Evolutionary conservation across 106 monocot genomes (phyloP), one percentile per base, ranked within the genome.

Genomic region (Agapanthus africanus): DNA sequence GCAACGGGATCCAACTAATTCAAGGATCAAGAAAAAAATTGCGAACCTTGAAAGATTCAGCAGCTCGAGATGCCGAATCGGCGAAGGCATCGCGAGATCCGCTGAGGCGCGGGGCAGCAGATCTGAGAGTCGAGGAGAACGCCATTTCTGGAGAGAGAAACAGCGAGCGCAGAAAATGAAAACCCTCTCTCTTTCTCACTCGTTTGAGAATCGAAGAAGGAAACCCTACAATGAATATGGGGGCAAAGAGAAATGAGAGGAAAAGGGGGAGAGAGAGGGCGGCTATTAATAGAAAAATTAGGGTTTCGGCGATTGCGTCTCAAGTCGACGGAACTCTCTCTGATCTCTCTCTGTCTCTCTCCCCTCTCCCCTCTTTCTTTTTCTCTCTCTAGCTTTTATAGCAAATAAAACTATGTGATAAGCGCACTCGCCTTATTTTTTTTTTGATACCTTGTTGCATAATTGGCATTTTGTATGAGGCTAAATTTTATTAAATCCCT

Each of bases 111-210:
- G 46, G 59, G 21, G 60, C 56, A 0, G 68, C 75, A 22, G 75
- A 68, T 75, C 68, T 46, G 59, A 75, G 59, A 60, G 68, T 7
- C 67, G 68, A 21, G 40, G 68, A 42, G 56, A 37, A 68, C 35
- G 75, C 67, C 75, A 68, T 68, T 68, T 37, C 22, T 42, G 42
- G 42, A 66, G 41, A 66, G 66, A 66, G 66, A 30, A 44, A 42
- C 19, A 35, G 14, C 27, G 42, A 37, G n/a, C n/a, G 42, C 26
- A 66, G 66, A n/a, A n/a, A n/a, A n/a, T n/a, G n/a, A n/a, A n/a
- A n/a, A n/a, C n/a, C n/a, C n/a, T n/a, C n/a, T n/a, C n/a, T n/a
- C n/a, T n/a, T 15, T 35, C n/a, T n/a, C n/a, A n/a, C n/a, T n/a
- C n/a, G n/a, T n/a, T n/a, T n/a, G n/a, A n/a, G n/a, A n/a, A n/a